Evolutionary conservation across 345 rosid species (phyloP), one percentile per base, ranked within the genome.

Genomic region (Camelina hispida): DNA sequence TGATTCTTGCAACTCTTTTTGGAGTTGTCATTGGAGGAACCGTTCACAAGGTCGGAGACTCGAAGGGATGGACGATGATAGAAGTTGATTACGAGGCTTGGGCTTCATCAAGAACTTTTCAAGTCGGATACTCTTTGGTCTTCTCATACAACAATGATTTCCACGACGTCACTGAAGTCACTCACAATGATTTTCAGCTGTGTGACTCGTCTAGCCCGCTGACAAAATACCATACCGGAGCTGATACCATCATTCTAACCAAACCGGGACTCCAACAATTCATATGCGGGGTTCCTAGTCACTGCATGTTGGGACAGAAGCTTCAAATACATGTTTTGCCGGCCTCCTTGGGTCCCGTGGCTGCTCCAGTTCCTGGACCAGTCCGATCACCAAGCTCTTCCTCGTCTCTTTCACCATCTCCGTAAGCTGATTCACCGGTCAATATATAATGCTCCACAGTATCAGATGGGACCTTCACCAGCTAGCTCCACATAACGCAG

Each of bases 41-140:
- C 30, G 17, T 65, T 7, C 57, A 48, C 44, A 48, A 30, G 7
- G 69, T 65, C 7, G 69, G 69, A 20, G 22, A 65, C 17, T 48
- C 58, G 0, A 20, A 18, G 4, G 67, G 67, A 15, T 60, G 67
- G 75, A 60, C 50, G 0, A 60, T 71, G 50, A 34, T n/a, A 35
- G 37, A 48, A 2, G 61, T 62, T 0, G 20, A 62, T 4, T 72
- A 72, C 53, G 23, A 62, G 9, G 30, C 12, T 2, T 72, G 76
- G 76, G 60, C 69, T 7, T 61, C 69, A 38, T 43, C 68, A n/a
- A 72, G 15, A 62, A 72, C 59, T 23, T 62, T 72, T 13, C 28
- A 72, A 35, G 61, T 72, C 0, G 76, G 76, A 8, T 69, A 72
- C 76, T 20, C 76, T 72, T 40, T 72, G 30, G 51, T 62, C 5